These are phyloP conservation scores for Botrytis hyacinthi DNA, from an alignment of 2,329 filamentous ascomycete species.

Conservation along the genomic window DNA sequence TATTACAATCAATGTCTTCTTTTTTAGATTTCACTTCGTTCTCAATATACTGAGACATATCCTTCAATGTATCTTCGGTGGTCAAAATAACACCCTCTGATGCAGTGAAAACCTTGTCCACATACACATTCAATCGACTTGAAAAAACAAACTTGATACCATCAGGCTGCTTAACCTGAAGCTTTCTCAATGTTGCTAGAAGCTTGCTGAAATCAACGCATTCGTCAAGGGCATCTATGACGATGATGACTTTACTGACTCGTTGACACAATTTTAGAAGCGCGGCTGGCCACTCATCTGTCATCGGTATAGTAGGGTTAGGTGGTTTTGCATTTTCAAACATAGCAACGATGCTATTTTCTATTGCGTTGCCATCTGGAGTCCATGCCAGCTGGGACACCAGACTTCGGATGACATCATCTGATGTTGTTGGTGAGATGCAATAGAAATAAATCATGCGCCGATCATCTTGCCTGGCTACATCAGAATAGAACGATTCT, in stretches of 20 bases:
- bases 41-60: background rate
- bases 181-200: background rate
- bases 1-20: background rate
- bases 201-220: background rate
- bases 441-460: conserved; percentile 4
- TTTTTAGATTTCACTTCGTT: background rate
- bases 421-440: conserved; percentile 11
- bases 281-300: background rate
- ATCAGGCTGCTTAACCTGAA: background rate
- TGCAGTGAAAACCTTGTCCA: background rate
- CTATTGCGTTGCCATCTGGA: background rate
- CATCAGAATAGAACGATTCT: conserved; percentile 4
- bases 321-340: background rate
- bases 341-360: background rate
- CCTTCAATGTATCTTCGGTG: background rate
- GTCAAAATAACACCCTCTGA: background rate
- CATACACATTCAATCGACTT: background rate
- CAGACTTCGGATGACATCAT: background rate
- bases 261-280: conserved; percentile 1
- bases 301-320: background rate
- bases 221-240: conserved; percentile 4
- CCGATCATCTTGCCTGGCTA: background rate
- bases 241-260: background rate
- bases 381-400: conserved; percentile 11
- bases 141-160: background rate